Evolutionary conservation across 768 basidiomycete species (phyloP), one percentile per base, ranked within the genome.

Genomic region (Mycena albidolilacea): DNA sequence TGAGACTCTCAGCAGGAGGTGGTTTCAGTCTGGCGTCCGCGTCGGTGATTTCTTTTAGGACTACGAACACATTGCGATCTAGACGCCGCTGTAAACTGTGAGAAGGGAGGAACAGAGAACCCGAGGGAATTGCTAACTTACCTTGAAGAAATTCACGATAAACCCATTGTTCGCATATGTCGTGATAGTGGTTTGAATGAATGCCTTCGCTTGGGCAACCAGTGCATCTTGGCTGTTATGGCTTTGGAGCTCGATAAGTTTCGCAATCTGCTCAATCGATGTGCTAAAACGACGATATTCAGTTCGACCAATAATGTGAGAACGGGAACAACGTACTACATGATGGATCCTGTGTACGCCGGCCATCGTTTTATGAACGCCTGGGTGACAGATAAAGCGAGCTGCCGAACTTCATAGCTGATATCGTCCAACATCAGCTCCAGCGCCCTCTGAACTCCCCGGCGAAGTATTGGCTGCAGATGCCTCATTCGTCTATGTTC

Each of bases 361-460:
- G 89, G 86, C 83, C 90, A 93, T 72, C 87, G 83, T 73, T 89
- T 91, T 70, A 93, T 87, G 72, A 90, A 92, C 5, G 89, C 87
- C 69, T 92, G 91, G 21, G 87, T 84, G 10, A 87, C 85, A 3
- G 91, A 90, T 57, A 95, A 79, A 19, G 90, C 86, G 9, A 94
- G 81, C 73, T 93, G 92, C 9, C 91, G 89, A 38, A 93, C 76
- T 76, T 95, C 93, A 64, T 92, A 90, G 77, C 88, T 91, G 61
- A 91, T 80, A 48, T 91, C 87, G 52, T 84, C 81, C 5, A 87
- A 79, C 48, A 92, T 76, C 10, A 91, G 77, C 39, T 89, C 90
- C 63, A 91, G 80, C 1, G 87, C 83, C 23, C 86, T 85, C 39
- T 85, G 78, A 15, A 92, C 84, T 0, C 92, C 90, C 62, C 81